Evolutionary conservation across 768 basidiomycete species (phyloP), one percentile per base, ranked within the genome.

Genomic region (Podaxis carcinomalis): DNA sequence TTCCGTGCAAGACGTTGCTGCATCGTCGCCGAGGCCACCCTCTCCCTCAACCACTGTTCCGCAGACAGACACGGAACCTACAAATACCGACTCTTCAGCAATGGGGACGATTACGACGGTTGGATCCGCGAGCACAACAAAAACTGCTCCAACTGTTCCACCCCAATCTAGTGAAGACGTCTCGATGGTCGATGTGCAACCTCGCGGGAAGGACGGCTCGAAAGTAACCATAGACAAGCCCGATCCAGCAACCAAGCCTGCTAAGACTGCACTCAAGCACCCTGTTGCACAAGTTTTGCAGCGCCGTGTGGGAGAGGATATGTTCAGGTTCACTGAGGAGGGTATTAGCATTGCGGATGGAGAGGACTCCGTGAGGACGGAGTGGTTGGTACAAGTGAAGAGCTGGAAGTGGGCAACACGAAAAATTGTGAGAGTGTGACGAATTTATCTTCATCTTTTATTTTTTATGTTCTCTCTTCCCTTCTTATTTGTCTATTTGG

Each of bases 361-460:
- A 28, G 68, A 64, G 28, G 69, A 66, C 57, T 56, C 51, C 13
- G 68, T 69, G 68, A 68, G 71, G 47, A 71, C 73, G 3, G 76
- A 77, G 68, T 78, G 77, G 75, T 69, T 73, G 37, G 74, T 77
- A n/a, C 72, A 74, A 58, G 75, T 77, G 6, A 74, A 70, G 63
- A 69, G 73, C 59, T 78, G 77, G 77, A 77, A 71, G 68, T 78
- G 75, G 76, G 73, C 73, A 11, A 61, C 59, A 6, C 42, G 59
- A 36, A 61, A 61, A 39, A 55, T 61, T 47, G 47, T 61, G 52
- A 46, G 53, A 39, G 59, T 61, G 25, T 61, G 25, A 49, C 23
- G 47, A 37, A 19, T 16, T 44, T 16, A 44, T 7, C 5, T 19
- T 44, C 1, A 32, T 9, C 42, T 44, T n/a, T 7, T 19, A 44